phyloP scores from a whole-genome alignment of 2,329 filamentous ascomycete genomes.

The Pyrenochaeta sp. region DNA sequence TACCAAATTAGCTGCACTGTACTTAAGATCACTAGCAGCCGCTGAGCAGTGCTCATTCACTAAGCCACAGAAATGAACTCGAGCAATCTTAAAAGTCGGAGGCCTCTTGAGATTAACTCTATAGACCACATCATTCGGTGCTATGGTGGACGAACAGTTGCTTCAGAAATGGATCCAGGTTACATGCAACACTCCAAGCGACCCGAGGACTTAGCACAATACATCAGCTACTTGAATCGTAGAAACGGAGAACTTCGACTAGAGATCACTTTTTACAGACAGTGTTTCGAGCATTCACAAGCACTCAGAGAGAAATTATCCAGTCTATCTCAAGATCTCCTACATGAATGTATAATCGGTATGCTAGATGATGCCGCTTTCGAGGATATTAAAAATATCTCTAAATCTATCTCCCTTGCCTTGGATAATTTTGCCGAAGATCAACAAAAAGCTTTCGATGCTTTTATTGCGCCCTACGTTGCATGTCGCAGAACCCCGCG shows the following conservation, averaged over 20 bases:
- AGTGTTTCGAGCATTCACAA: slow-evolving; percentile 13
- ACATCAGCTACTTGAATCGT: slow-evolving; percentile 15
- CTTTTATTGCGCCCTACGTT: slow-evolving; percentile 17
- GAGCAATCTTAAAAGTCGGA: too few species aligned
- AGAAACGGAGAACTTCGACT: slow-evolving; percentile 15
- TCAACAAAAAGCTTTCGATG: slow-evolving; percentile 12
- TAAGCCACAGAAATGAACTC: too few species aligned
- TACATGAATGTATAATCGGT: slow-evolving; percentile 16
- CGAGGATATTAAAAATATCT: slow-evolving; percentile 12
- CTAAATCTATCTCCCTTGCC: slow-evolving; percentile 5
- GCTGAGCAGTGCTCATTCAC: too few species aligned
- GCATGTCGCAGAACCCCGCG: slow-evolving; percentile 4
- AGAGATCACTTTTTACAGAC: slow-evolving; percentile 20
- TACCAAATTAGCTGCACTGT: too few species aligned
- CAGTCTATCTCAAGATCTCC: slow-evolving; percentile 13
- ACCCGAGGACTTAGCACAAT: slow-evolving; percentile 2
- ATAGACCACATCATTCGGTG: slow-evolving; percentile 20
- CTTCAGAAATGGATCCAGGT: slow-evolving; percentile 15
- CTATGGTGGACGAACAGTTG: slow-evolving; percentile 16
- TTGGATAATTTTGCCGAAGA: slow-evolving; percentile 7
- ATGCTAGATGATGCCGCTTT: slow-evolving; percentile 12
- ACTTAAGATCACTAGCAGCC: too few species aligned
- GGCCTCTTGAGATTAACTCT: slow-evolving; percentile 11
- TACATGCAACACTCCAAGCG: slow-evolving; percentile 18
- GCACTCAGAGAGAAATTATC: slow-evolving; percentile 15